Evolutionary conservation across 1,284 basidiomycete genomes (phyloP).

Genomic region (Cutaneotrichosporon spelunceum): DNA sequence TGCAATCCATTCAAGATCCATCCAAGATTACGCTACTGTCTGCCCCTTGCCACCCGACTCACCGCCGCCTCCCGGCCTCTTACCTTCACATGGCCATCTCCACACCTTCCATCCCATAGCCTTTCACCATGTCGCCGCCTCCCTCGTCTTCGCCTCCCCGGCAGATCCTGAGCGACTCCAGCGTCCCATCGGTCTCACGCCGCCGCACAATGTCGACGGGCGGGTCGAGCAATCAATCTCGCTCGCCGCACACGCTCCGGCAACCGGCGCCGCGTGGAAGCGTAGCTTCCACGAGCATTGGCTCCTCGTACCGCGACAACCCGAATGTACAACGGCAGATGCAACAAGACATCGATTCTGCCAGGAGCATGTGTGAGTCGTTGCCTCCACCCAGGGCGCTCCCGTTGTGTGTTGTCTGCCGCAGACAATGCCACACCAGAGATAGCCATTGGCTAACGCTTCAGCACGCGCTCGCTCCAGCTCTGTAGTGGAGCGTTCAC

Average conservation of each 20-base stretch:
- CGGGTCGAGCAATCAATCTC: conserved; percentile 9
- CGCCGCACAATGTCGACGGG: conserved; percentile 20
- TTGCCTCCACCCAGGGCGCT: no score
- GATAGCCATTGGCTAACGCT: not conserved
- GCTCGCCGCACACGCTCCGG: conserved; percentile 34
- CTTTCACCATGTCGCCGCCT: conserved; percentile 12
- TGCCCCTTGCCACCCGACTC: not conserved
- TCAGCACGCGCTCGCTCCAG: conserved; percentile 45
- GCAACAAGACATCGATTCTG: conserved; percentile 48
- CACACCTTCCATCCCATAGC: not conserved
- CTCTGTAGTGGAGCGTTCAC: conserved; percentile 31
- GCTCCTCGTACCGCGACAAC: conserved; percentile 28
- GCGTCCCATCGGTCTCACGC: conserved; percentile 22
- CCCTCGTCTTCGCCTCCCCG: conserved; percentile 37
- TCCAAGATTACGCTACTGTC: not conserved
- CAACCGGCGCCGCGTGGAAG: conserved; percentile 11
- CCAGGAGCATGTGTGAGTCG: conserved; percentile 48
- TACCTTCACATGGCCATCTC: not conserved
- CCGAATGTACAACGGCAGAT: conserved; percentile 41
- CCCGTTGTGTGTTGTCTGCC: not conserved
- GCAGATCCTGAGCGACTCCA: conserved; percentile 31
- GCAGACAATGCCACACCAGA: not conserved
- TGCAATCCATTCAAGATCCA: no score
- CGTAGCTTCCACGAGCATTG: not conserved
- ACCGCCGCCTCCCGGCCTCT: conserved; percentile 10